These are phyloP conservation scores for Colletotrichum eleusines DNA, from an alignment of 2,329 filamentous ascomycete genomes.

Conservation along the genomic window DNA sequence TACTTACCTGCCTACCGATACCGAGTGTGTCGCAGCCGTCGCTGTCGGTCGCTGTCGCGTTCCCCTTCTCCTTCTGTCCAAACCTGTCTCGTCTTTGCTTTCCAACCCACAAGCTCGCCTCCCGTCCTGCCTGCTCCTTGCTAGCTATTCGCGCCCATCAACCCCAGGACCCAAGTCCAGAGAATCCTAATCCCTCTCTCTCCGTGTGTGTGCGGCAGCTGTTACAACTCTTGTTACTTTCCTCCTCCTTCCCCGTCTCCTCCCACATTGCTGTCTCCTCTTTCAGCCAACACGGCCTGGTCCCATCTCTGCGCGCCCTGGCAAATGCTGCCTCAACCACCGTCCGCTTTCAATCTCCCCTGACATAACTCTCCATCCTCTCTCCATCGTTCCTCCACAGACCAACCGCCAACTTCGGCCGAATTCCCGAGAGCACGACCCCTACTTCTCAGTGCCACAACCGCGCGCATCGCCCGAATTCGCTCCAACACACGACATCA, in stretches of 20 bases:
- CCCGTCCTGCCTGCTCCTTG: slow-evolving; percentile 26
- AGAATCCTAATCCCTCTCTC: slow-evolving; percentile 27
- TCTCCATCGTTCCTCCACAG: slow-evolving; percentile 31
- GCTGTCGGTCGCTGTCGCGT: slow-evolving; percentile 1
- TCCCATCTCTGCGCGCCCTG: slow-evolving; percentile 18
- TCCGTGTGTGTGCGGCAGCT: neutral
- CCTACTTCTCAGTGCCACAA: slow-evolving; percentile 35
- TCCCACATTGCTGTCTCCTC: slow-evolving; percentile 12
- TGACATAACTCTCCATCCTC: slow-evolving; percentile 23
- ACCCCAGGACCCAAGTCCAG: slow-evolving; percentile 45
- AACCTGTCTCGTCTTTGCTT: slow-evolving; percentile 26
- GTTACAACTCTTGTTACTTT: slow-evolving; percentile 31
- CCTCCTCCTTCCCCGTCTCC: slow-evolving; percentile 4
- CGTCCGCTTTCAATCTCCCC: slow-evolving; percentile 31
- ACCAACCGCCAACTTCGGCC: slow-evolving; percentile 36
- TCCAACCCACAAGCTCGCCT: slow-evolving; percentile 39
- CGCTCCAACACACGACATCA: slow-evolving; percentile 21
- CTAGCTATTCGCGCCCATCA: slow-evolving; percentile 43
- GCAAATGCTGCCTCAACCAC: slow-evolving; percentile 40
- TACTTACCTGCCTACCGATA: too few species aligned
- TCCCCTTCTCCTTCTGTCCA: slow-evolving; percentile 20
- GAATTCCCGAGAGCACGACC: slow-evolving; percentile 37
- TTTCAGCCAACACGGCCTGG: slow-evolving; percentile 34
- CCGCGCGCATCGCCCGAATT: slow-evolving; percentile 29
- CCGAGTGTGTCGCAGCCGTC: neutral